Base-by-base conservation (phyloP, 257 asterid species). In the Petunia secreta region DNA sequence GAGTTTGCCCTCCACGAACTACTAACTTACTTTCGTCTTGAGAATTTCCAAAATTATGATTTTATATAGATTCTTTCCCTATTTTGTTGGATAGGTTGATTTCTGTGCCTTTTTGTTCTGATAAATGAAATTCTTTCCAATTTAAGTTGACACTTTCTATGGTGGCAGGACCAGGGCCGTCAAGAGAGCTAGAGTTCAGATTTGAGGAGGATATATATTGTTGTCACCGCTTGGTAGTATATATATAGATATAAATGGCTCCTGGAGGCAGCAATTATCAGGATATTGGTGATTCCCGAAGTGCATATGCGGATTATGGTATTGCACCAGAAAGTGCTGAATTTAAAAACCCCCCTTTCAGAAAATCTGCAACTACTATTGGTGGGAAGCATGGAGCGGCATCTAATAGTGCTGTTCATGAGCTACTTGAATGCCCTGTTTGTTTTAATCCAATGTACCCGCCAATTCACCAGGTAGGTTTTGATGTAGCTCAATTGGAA, bases 381-480 rank as follows among this genome's bases (percentile, higher is more conserved):
- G 85, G 87, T 82, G 88, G 80, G 46, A 89, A 87, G 80, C 87
- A 81, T 65, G 92, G 89, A 58, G 44, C 75, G 65, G 82, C 88
- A 58, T 84, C 89, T 43, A 90, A 90, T 85, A 83, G 91, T 57
- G 89, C 93, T 75, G 91, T 92, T 74, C 96, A 91, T 15, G 97
- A 92, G 77, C 89, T 91, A 25, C 91, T 92, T 15, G 96, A 90
- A 73, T 92, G 97, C 86, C 97, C 97, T 53, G 83, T 91, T 58
- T 92, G 94, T 82, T 78, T 90, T 86, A 87, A 88, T 82, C 84
- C 85, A 57, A 91, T 92, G 94, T 89, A 90, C 87, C 96, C 96
- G 58, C 97, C 96, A 37, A 92, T 92, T 86, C 96, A 88, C 85
- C 96, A 92, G 91, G 97, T 91, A 89, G 52, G 80, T 82, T 84